These are phyloP conservation scores for Pythium guiyangense DNA, from an alignment of 352 stramenopile genomes.

Conservation along the genomic window DNA sequence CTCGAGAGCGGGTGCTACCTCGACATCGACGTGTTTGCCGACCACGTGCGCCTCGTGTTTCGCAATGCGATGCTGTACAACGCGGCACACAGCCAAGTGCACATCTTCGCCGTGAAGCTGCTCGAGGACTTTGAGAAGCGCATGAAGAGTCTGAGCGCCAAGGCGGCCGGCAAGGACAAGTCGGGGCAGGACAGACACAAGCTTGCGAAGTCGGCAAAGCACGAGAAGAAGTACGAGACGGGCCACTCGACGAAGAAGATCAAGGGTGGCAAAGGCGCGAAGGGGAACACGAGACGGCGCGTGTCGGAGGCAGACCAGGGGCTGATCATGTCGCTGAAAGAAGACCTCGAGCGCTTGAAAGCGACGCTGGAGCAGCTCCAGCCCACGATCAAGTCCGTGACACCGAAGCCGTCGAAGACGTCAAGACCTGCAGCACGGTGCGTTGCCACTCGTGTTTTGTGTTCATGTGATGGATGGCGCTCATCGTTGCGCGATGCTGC, in stretches of 20 bases:
- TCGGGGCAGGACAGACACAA: slow-evolving; percentile 30
- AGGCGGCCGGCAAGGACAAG: slow-evolving; percentile 46
- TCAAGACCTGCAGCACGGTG: slow-evolving; percentile 57
- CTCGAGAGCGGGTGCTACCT: slow-evolving; percentile 86
- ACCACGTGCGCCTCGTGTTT: slow-evolving; percentile 96
- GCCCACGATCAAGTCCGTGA: slow-evolving; percentile 36
- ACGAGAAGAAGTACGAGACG: slow-evolving; percentile 51
- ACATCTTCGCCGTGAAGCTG: slow-evolving; percentile 91
- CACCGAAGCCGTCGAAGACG: slow-evolving; percentile 37
- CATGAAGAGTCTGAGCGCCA: slow-evolving; percentile 66
- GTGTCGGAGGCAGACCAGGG: slow-evolving; percentile 54
- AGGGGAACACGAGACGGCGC: slow-evolving; percentile 66
- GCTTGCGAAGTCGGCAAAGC: slow-evolving; percentile 61
- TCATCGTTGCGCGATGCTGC: too few relatives aligned
- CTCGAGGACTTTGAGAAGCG: slow-evolving; percentile 91
- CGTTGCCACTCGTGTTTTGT: too few relatives aligned
- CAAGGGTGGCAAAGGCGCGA: slow-evolving; percentile 67
- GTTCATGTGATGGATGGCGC: too few relatives aligned
- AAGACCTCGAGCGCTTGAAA: slow-evolving; percentile 87
- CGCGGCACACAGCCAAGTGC: slow-evolving; percentile 93
- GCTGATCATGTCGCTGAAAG: slow-evolving; percentile 83
- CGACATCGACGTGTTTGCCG: slow-evolving; percentile 85
- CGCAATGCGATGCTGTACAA: slow-evolving; percentile 99
- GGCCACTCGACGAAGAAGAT: slow-evolving; percentile 65
- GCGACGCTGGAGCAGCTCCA: slow-evolving; percentile 82